A percentile compares a stretch with the other conserved stretches of the same genome.
These are phyloP conservation scores for Talaromyces pinophilus DNA, from an alignment of 2,329 filamentous ascomycete genomes.

Conservation along the genomic window DNA sequence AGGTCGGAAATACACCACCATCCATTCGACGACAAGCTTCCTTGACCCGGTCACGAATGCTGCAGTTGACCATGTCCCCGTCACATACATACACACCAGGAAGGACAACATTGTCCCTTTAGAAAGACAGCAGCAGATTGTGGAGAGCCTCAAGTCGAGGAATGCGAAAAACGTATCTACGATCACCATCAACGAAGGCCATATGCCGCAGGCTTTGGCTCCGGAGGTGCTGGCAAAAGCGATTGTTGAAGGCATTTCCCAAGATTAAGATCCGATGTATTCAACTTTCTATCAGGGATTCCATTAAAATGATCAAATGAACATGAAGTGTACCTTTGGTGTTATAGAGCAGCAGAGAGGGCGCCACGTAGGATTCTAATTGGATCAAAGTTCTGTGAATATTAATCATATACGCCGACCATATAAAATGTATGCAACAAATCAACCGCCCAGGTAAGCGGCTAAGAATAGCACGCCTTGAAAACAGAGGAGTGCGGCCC, in stretches of 20 bases:
- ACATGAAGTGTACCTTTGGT: not conserved
- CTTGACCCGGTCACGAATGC: conserved; percentile 32
- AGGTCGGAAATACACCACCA: conserved; percentile 25
- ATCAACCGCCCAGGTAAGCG: not conserved
- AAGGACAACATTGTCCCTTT: conserved; percentile 34
- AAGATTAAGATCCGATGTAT: not conserved
- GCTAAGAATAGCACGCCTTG: not conserved
- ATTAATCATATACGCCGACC: not conserved
- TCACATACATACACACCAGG: conserved; percentile 37
- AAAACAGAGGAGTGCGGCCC: not conserved
- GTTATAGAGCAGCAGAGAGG: too few species aligned
- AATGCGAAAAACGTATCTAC: conserved; percentile 39
- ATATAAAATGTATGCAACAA: not conserved
- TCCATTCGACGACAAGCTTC: conserved; percentile 37
- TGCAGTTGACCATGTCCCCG: conserved; percentile 37
- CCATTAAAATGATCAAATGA: too few species aligned
- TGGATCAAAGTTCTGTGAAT: too few species aligned
- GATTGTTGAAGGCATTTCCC: conserved; percentile 12
- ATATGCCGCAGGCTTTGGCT: conserved; percentile 31
- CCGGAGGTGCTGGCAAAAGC: conserved; percentile 29
- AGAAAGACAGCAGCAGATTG: conserved; percentile 31
- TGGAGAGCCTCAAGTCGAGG: conserved; percentile 35
- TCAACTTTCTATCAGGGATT: too few species aligned
- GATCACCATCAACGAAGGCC: conserved; percentile 33
- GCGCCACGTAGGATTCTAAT: not conserved